These are phyloP conservation scores for Tranzscheliella williamsii DNA, from an alignment of 1,284 basidiomycete genomes.

Conservation along the genomic window DNA sequence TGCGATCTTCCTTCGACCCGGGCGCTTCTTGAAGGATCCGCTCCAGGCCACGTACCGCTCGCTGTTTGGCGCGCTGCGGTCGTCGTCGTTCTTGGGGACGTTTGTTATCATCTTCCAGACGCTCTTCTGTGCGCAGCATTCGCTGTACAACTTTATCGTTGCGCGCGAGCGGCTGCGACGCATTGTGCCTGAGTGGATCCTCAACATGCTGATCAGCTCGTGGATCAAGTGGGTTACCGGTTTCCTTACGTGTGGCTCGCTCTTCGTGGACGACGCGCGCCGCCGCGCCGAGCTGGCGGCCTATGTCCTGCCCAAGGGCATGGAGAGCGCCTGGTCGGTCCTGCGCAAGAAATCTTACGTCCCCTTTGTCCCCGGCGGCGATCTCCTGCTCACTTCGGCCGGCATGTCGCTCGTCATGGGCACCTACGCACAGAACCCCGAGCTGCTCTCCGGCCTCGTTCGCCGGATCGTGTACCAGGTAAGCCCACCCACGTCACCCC, in stretches of 20 bases:
- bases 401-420: constrained; percentile 92
- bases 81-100: constrained; percentile 82
- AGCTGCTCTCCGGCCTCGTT: constrained; percentile 83
- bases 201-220: constrained; percentile 70
- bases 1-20: constrained; percentile 55
- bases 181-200: constrained; percentile 63
- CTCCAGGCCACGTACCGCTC: constrained; percentile 63
- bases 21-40: constrained; percentile 52
- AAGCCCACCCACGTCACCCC: too few species aligned
- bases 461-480: constrained; percentile 81
- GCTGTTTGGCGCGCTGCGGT: constrained; percentile 75
- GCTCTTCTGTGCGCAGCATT: constrained; percentile 75
- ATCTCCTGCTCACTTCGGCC: constrained; percentile 69
- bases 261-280: constrained; percentile 84
- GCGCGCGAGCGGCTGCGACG: constrained; percentile 12
- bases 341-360: constrained; percentile 77
- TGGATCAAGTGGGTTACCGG: constrained; percentile 72
- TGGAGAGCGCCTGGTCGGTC: constrained; percentile 72
- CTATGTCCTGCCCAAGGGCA: constrained; percentile 89
- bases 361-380: constrained; percentile 70
- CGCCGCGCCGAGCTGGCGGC: constrained; percentile 84
- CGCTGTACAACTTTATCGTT: constrained; percentile 64
- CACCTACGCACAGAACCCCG: constrained; percentile 79
- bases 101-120: constrained; percentile 89
- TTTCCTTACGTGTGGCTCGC: constrained; percentile 73